Conservation (phyloP, 2,329 filamentous ascomycete species). For the Microdochium trichocladiopsis region DNA sequence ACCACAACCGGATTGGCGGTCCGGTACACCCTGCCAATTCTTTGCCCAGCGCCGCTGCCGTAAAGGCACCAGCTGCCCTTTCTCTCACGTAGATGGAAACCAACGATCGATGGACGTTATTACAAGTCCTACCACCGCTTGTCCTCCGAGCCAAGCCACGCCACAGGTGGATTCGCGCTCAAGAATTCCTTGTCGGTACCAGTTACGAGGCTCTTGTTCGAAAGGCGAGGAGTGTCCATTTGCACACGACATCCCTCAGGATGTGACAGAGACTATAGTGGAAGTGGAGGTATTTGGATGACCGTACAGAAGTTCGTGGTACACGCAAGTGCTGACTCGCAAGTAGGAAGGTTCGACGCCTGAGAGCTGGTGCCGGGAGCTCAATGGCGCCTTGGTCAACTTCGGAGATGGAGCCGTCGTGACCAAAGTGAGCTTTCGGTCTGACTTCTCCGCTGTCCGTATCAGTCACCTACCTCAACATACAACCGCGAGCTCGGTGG, state of each 20-base stretch:
- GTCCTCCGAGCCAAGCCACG: background rate
- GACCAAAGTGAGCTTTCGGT: conserved; percentile 17
- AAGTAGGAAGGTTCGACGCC: background rate
- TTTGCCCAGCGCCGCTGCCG: background rate
- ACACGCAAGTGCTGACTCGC: background rate
- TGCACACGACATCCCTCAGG: background rate
- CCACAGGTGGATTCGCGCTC: background rate
- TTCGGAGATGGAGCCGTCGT: conserved; percentile 24
- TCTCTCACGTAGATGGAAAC: background rate
- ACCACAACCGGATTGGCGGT: background rate
- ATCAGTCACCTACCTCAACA: conserved; percentile 17
- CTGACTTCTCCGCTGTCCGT: conserved; percentile 28
- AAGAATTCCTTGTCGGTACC: background rate
- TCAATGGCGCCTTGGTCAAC: conserved; percentile 17
- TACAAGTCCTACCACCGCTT: background rate
- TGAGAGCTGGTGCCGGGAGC: background rate
- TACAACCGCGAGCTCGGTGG: conserved; percentile 11
- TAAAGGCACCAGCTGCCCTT: background rate
- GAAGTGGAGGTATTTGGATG: background rate
- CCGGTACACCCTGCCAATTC: background rate
- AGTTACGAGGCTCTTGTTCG: background rate
- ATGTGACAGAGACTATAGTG: background rate
- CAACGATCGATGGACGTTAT: background rate
- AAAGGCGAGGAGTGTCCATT: background rate
- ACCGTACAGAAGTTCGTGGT: background rate